Evolutionary conservation across 441 rosid genomes (phyloP).

Genomic region (Flueggea neowawraea): DNA sequence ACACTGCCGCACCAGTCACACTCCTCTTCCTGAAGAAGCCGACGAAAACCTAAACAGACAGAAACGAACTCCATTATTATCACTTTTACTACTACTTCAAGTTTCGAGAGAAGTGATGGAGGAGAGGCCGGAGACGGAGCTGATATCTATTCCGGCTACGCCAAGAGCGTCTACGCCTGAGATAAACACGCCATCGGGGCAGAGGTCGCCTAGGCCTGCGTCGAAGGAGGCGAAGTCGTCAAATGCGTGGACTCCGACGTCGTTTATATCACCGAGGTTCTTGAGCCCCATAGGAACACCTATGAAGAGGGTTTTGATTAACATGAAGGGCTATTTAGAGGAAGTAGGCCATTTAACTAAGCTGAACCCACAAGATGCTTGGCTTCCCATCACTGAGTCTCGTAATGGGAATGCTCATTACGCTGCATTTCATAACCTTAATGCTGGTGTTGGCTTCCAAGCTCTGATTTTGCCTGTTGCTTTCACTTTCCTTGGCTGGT

Average conservation of each 20-base stretch:
- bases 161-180: conserved; percentile 94
- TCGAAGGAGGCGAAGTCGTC: conserved; percentile 69
- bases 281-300: conserved; percentile 96
- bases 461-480: conserved; percentile 94
- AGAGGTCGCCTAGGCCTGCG: conserved; percentile 79
- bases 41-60: background rate
- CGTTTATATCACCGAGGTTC: conserved; percentile 91
- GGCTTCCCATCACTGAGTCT: conserved; percentile 97
- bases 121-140: conserved; percentile 95
- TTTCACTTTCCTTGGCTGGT: conserved; percentile 97
- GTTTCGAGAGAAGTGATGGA: conserved; percentile 34
- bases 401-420: conserved; percentile 95
- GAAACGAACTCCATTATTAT: background rate
- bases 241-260: conserved; percentile 92
- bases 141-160: conserved; percentile 96
- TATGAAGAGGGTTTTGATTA: conserved; percentile 86
- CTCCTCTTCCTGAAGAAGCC: conserved; percentile 3
- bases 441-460: conserved; percentile 96
- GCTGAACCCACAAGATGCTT: conserved; percentile 97
- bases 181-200: conserved; percentile 94
- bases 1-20: conserved; percentile 6
- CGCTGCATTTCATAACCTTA: conserved; percentile 94
- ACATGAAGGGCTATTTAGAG: conserved; percentile 93
- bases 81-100: background rate
- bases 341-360: conserved; percentile 94